A percentile compares a stretch with the other conserved stretches of the same genome.
Evolutionary conservation across 495 filamentous ascomycete species (phyloP).

Genomic region (Trichodelitschia bisporula): DNA sequence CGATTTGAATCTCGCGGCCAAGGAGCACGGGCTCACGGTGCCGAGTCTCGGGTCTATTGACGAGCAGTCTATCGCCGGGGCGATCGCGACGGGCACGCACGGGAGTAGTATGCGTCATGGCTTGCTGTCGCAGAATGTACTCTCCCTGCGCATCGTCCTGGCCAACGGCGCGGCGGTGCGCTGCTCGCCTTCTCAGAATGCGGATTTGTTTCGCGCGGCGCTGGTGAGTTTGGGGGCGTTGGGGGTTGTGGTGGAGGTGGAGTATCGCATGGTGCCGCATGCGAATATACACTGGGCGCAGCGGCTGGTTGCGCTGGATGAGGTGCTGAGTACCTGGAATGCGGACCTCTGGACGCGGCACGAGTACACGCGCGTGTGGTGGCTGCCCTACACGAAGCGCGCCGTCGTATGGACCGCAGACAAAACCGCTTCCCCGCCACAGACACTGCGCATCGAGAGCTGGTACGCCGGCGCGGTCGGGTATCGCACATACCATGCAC

Average conservation of each 20-base stretch:
- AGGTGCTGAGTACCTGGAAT: conserved; percentile 50
- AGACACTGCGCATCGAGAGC: conserved; percentile 22
- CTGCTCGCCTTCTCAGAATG: conserved; percentile 47
- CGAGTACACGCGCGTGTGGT: conserved; percentile 90
- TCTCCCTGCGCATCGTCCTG: conserved; percentile 51
- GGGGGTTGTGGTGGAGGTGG: conserved; percentile 75
- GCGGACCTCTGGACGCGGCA: conserved; percentile 51
- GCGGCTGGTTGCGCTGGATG: conserved; percentile 37
- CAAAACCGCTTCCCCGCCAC: conserved; percentile 33
- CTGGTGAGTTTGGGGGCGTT: conserved; percentile 71
- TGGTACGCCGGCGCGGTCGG: conserved; percentile 68
- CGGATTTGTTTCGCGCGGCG: conserved; percentile 67
- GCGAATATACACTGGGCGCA: conserved; percentile 76
- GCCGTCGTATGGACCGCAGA: conserved; percentile 74
- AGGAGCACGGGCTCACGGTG: conserved; percentile 50
- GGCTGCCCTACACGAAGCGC: conserved; percentile 74
- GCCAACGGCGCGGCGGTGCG: conserved; percentile 51
- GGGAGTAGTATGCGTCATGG: conserved; percentile 71
- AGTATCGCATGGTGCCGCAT: conserved; percentile 46
- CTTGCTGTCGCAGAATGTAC: conserved; percentile 50
- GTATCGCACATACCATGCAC: conserved; percentile 69
- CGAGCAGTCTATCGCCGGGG: conserved; percentile 78
- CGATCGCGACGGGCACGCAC: conserved; percentile 80
- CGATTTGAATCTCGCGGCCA: conserved; percentile 40
- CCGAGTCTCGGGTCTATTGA: conserved; percentile 86